Conservation (phyloP, 768 basidiomycete species). For the Hemileccinum rubropunctum region DNA sequence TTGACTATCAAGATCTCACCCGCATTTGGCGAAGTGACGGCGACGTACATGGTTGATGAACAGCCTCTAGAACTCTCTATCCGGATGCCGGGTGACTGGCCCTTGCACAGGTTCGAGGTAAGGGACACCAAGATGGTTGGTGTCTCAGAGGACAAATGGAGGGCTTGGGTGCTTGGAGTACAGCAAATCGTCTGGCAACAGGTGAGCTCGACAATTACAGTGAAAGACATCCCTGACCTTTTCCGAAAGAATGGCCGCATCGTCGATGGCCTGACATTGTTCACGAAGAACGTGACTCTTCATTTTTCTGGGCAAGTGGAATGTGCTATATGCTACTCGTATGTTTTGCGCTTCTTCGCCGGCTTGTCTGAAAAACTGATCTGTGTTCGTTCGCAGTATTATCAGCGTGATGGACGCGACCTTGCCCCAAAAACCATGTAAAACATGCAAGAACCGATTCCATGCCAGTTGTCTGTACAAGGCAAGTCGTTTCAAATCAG, state of each 20-base stretch:
- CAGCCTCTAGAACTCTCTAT: conserved; percentile 88
- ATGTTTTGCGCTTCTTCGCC: conserved; percentile 21
- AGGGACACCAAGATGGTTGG: conserved; percentile 81
- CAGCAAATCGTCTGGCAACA: conserved; percentile 89
- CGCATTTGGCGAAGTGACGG: conserved; percentile 77
- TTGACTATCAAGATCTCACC: conserved; percentile 74
- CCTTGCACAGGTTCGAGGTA: conserved; percentile 85
- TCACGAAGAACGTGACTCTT: conserved; percentile 90
- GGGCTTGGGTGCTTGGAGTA: conserved; percentile 89
- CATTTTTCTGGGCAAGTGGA: conserved; percentile 96
- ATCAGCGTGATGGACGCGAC: conserved; percentile 87
- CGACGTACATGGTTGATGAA: conserved; percentile 87
- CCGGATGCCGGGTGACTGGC: conserved; percentile 87
- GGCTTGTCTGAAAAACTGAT: neutral
- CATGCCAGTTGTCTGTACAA: conserved; percentile 92
- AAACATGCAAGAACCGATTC: conserved; percentile 92
- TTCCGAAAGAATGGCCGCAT: conserved; percentile 77
- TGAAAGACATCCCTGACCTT: neutral
- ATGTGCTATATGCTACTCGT: conserved; percentile 97
- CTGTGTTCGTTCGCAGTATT: conserved; percentile 49
- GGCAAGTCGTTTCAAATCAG: conserved; percentile 37
- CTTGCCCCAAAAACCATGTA: conserved; percentile 88
- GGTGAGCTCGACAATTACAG: conserved; percentile 44
- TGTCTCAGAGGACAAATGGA: conserved; percentile 86
- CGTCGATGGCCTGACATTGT: conserved; percentile 81